Conservation (phyloP, 2,329 filamentous ascomycete genomes). For the Aureobasidium sp. region DNA sequence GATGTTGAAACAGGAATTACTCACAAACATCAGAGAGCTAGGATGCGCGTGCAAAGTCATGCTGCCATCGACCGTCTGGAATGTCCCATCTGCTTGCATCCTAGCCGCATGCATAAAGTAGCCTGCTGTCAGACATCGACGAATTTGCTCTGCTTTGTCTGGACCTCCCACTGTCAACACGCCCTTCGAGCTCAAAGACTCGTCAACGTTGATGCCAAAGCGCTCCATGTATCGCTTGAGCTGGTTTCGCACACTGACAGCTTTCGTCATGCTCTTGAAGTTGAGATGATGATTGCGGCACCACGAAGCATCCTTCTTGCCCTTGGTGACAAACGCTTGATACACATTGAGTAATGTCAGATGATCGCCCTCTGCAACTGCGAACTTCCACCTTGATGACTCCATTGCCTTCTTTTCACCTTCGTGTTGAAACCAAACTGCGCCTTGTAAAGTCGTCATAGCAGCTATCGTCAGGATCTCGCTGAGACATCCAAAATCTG, state of each 20-base stretch:
- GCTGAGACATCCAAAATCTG: constrained; percentile 66
- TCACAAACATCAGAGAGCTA: constrained; percentile 78
- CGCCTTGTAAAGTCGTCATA: constrained; percentile 81
- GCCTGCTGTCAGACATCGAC: constrained; percentile 76
- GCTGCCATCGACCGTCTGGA: constrained; percentile 73
- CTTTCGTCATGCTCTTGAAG: constrained; percentile 72
- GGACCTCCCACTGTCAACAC: constrained; percentile 32
- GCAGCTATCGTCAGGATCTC: constrained; percentile 89
- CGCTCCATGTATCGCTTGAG: constrained; percentile 79
- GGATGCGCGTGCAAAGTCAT: constrained; percentile 80
- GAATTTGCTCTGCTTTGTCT: constrained; percentile 62
- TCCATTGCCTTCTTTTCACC: constrained; percentile 69
- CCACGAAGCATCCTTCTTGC: constrained; percentile 75
- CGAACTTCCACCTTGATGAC: constrained; percentile 68
- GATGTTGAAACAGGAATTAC: constrained; percentile 20
- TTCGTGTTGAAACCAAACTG: constrained; percentile 73
- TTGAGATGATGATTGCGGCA: constrained; percentile 83
- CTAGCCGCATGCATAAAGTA: constrained; percentile 90
- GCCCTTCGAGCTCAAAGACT: constrained; percentile 42
- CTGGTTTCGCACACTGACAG: constrained; percentile 79
- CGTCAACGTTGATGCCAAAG: constrained; percentile 64
- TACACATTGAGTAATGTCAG: constrained; percentile 91
- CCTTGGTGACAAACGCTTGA: constrained; percentile 74
- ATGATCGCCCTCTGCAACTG: constrained; percentile 89
- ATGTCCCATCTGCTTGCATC: constrained; percentile 90